Percentiles rank a stretch among this genome's conserved stretches.
phyloP scores from a whole-genome alignment of 169 alveolate genomes.

The Eimeria sp. region DNA sequence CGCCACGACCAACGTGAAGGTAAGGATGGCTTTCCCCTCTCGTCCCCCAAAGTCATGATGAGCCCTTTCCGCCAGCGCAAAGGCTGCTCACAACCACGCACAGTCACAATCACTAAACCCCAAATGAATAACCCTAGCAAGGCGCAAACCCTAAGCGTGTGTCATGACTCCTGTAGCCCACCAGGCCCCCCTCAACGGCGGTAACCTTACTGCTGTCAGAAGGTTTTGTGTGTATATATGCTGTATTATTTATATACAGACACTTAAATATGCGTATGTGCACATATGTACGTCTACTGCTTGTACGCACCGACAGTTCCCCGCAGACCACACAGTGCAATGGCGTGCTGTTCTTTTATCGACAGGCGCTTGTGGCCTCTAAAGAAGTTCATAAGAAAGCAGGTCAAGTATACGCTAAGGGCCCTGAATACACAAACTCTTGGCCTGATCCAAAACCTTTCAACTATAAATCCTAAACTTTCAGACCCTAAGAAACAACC shows the following conservation, averaged over 20 bases:
- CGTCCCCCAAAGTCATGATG: conserved; percentile 83
- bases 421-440: conserved; percentile 54
- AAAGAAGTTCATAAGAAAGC: conserved; percentile 74
- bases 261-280: not conserved
- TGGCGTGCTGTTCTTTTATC: conserved; percentile 64
- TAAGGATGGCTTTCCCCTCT: conserved; percentile 83
- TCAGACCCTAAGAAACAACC: not conserved
- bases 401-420: conserved; percentile 74
- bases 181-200: no score
- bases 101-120: conserved; percentile 13
- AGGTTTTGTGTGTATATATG: no score
- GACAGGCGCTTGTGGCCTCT: conserved; percentile 64
- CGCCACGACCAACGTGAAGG: conserved; percentile 75
- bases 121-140: not conserved
- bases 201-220: no score
- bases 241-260: not conserved
- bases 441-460: not conserved
- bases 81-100: conserved; percentile 65
- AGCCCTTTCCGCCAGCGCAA: conserved; percentile 84
- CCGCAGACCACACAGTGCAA: conserved; percentile 82
- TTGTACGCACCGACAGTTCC: conserved; percentile 82
- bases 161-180: not conserved
- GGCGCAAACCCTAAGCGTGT: not conserved
- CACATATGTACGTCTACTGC: not conserved
- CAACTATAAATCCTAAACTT: conserved; percentile 20